These are phyloP conservation scores for Ustilago nuda DNA, from an alignment of 1,284 basidiomycete species.

Conservation along the genomic window DNA sequence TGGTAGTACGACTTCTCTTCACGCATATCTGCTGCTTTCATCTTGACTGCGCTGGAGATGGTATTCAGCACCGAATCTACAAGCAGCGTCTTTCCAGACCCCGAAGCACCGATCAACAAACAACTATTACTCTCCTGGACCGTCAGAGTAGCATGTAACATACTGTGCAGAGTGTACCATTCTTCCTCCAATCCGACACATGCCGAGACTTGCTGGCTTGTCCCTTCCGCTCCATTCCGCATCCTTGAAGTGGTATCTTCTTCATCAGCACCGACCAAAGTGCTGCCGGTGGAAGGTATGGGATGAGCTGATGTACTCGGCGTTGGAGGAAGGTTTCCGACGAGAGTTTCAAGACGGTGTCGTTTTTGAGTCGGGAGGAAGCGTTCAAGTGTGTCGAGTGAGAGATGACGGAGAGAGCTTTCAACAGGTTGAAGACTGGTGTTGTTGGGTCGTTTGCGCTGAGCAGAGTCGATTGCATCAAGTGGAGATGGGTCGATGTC, in stretches of 20 bases:
- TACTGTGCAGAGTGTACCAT: conserved; percentile 47
- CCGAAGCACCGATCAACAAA: conserved; percentile 59
- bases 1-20: conserved; percentile 38
- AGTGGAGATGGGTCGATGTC: conserved; percentile 25
- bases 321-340: conserved; percentile 23
- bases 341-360: conserved; percentile 28
- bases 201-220: conserved; percentile 18
- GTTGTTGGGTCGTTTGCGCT: conserved; percentile 15
- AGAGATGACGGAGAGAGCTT: conserved; percentile 16
- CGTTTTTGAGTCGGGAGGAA: conserved; percentile 26
- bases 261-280: neutral
- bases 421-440: conserved; percentile 1
- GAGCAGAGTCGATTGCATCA: conserved; percentile 4
- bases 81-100: conserved; percentile 57
- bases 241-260: neutral
- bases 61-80: conserved; percentile 55
- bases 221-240: neutral
- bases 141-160: conserved; percentile 50
- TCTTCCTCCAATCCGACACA: conserved; percentile 58
- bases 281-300: neutral
- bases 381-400: conserved; percentile 11
- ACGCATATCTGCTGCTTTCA: neutral
- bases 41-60: conserved; percentile 7
- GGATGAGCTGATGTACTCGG: conserved; percentile 1
- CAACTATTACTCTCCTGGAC: conserved; percentile 63